Evolutionary conservation across 495 filamentous ascomycete species (phyloP).

Genomic region (Daldinia bambusicola): DNA sequence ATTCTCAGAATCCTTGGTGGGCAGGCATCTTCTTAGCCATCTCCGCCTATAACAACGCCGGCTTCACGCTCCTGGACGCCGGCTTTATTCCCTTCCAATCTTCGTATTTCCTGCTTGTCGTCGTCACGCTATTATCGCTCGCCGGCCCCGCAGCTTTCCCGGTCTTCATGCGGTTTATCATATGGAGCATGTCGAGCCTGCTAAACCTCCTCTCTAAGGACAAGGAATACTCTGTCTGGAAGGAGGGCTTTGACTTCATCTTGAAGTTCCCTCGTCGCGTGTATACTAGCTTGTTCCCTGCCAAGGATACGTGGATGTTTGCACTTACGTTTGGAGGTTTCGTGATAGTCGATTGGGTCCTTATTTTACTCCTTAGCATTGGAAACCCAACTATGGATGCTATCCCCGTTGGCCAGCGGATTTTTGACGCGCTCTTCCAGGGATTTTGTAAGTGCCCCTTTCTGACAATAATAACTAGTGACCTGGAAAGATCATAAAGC

Average conservation of each 20-base stretch:
- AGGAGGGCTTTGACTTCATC: conserved; percentile 73
- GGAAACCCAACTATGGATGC: conserved; percentile 67
- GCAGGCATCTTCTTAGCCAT: conserved; percentile 68
- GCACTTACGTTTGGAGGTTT: conserved; percentile 69
- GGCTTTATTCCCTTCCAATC: conserved; percentile 75
- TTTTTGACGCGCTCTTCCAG: conserved; percentile 80
- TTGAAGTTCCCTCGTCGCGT: conserved; percentile 75
- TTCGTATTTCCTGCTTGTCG: conserved; percentile 71
- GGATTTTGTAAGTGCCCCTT: conserved; percentile 57
- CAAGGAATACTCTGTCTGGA: conserved; percentile 45
- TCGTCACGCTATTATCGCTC: conserved; percentile 75
- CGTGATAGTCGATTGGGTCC: conserved; percentile 77
- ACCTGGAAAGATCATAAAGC: conserved; percentile 5
- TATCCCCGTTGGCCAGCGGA: conserved; percentile 65
- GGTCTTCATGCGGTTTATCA: conserved; percentile 73
- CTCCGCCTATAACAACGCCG: conserved; percentile 81
- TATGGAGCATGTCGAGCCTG: conserved; percentile 66
- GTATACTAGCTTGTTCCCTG: conserved; percentile 80
- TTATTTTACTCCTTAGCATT: conserved; percentile 76
- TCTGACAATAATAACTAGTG: not conserved
- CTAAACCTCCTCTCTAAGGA: conserved; percentile 53
- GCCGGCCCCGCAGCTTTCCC: conserved; percentile 78
- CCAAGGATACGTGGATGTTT: conserved; percentile 77
- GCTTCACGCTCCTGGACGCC: conserved; percentile 79
- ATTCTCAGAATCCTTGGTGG: conserved; percentile 69